These are phyloP conservation scores for Scorias spongiosa DNA, from an alignment of 2,329 filamentous ascomycete genomes.

Conservation along the genomic window DNA sequence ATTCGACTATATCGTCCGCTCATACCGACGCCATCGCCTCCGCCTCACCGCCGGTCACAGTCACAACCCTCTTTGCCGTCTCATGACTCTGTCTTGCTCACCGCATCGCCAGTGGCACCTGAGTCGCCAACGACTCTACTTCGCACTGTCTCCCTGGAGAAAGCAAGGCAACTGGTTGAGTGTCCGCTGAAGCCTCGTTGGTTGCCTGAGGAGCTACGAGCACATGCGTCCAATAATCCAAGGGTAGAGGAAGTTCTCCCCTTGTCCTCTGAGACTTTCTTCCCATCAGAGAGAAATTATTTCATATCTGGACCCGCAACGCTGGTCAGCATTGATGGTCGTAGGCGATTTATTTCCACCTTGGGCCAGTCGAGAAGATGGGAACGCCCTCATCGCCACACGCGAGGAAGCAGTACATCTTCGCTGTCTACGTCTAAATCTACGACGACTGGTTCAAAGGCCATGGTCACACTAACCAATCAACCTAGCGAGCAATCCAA, in stretches of 20 bases:
- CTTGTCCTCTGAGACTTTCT: neutral
- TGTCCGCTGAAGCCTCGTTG: neutral
- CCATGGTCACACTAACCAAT: neutral
- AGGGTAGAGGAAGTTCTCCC: neutral
- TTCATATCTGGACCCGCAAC: neutral
- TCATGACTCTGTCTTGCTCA: neutral
- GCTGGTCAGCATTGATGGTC: neutral
- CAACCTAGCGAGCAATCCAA: conserved; percentile 2
- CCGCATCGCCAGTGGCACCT: neutral
- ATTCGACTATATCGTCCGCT: conserved; percentile 11
- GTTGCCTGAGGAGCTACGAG: neutral
- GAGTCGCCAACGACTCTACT: neutral
- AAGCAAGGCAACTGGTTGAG: neutral
- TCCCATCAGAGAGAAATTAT: neutral
- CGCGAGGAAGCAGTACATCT: neutral
- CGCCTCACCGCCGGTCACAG: neutral
- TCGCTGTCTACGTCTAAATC: neutral
- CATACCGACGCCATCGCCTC: conserved; percentile 4
- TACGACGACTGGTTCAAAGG: neutral
- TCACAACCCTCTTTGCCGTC: neutral
- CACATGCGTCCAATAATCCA: neutral
- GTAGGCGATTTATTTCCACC: neutral
- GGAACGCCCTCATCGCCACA: neutral
- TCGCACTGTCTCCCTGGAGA: neutral
- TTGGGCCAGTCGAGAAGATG: neutral